Evolutionary conservation across 2,329 filamentous ascomycete species (phyloP).

Genomic region (Aspergillus clavatus): DNA sequence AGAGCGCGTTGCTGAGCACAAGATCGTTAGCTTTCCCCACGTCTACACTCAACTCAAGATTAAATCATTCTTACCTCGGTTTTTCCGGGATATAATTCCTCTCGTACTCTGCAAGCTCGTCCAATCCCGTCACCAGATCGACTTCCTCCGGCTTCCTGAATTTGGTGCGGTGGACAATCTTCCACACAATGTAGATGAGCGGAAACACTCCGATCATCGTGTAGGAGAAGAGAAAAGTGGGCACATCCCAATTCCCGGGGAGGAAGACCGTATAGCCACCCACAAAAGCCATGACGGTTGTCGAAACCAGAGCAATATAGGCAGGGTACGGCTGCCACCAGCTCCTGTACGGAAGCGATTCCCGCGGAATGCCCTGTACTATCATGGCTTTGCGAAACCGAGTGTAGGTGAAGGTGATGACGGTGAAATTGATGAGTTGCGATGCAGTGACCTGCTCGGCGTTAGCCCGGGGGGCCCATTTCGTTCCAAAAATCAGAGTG

Average conservation of each 20-base stretch:
- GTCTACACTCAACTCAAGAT: background rate
- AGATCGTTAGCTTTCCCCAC: conserved; percentile 3
- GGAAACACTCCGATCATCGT: conserved; percentile 70
- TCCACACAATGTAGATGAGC: conserved; percentile 65
- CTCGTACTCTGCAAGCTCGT: conserved; percentile 65
- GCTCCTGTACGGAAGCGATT: conserved; percentile 65
- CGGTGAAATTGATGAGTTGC: conserved; percentile 67
- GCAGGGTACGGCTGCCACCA: conserved; percentile 67
- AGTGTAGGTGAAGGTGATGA: conserved; percentile 66
- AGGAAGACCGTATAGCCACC: conserved; percentile 74
- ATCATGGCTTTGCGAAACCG: conserved; percentile 65
- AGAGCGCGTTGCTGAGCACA: conserved; percentile 20
- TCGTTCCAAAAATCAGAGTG: no score
- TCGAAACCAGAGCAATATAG: conserved; percentile 60
- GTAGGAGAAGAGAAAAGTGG: conserved; percentile 72
- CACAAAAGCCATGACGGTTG: conserved; percentile 67
- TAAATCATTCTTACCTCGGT: conserved; percentile 45
- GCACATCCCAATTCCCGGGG: conserved; percentile 61
- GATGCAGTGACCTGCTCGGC: conserved; percentile 58
- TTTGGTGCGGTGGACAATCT: conserved; percentile 61
- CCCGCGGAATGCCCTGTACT: conserved; percentile 64
- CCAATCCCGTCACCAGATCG: conserved; percentile 59
- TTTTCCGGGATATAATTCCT: conserved; percentile 53
- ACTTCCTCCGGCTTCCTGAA: conserved; percentile 54
- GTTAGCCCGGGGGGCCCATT: no score